A percentile compares a stretch with the other conserved stretches of the same genome.
Evolutionary conservation across 2,329 filamentous ascomycete species (phyloP).

Genomic region (Clarireedia homoeocarpa): DNA sequence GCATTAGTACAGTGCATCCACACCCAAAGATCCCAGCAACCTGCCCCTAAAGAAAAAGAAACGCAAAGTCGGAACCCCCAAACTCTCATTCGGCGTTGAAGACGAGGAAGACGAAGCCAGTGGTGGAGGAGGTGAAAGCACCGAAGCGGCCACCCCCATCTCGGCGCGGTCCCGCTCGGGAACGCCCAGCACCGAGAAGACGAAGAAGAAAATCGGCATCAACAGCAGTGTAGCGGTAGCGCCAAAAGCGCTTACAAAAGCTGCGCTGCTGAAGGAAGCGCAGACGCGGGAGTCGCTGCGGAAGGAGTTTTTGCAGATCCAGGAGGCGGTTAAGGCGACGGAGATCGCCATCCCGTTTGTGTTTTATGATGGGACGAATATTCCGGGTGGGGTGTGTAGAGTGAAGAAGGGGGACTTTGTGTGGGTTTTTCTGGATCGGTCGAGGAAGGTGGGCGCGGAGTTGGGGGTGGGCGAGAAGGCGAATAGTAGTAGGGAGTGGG

Average conservation of each 20-base stretch:
- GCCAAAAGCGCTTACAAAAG: conserved; percentile 73
- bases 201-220: conserved; percentile 46
- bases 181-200: conserved; percentile 17
- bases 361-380: conserved; percentile 92
- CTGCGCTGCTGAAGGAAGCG: conserved; percentile 68
- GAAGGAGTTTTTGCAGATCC: conserved; percentile 73
- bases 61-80: conserved; percentile 38
- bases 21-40: conserved; percentile 31
- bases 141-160: conserved; percentile 32
- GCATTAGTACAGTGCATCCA: conserved; percentile 32
- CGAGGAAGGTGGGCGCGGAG: conserved; percentile 82
- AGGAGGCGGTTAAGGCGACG: conserved; percentile 80
- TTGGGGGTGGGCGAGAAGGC: conserved; percentile 59
- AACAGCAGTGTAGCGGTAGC: conserved; percentile 54
- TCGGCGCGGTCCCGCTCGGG: conserved; percentile 26
- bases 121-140: conserved; percentile 24
- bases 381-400: conserved; percentile 73
- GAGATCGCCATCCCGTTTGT: conserved; percentile 92
- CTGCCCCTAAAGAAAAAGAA: conserved; percentile 35
- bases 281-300: conserved; percentile 65
- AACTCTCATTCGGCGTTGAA: conserved; percentile 57
- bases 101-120: conserved; percentile 32
- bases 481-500: conserved; percentile 71
- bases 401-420: conserved; percentile 90
- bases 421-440: conserved; percentile 90